Conservation (phyloP, 1,284 basidiomycete genomes). For the Apiotrichum gamsii region DNA sequence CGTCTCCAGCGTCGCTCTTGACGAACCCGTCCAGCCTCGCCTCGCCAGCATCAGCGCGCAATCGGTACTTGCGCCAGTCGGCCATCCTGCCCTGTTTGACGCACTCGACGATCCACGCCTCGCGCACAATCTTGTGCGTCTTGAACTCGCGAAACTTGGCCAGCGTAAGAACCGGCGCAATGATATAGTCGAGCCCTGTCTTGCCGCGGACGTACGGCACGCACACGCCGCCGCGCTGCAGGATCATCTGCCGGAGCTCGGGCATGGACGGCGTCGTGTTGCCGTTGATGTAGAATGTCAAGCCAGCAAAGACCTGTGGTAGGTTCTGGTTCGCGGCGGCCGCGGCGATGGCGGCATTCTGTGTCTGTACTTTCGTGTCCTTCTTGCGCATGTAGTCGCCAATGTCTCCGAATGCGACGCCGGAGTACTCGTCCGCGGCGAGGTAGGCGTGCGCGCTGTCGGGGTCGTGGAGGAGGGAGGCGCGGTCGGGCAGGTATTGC, state of each 20-base stretch:
- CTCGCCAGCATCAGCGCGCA: conserved; percentile 11
- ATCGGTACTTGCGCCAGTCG: conserved; percentile 43
- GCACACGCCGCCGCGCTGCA: conserved; percentile 75
- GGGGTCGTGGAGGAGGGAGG: conserved; percentile 1
- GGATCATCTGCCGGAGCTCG: conserved; percentile 70
- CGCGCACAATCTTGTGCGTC: conserved; percentile 77
- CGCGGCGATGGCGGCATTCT: conserved; percentile 60
- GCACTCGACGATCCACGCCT: conserved; percentile 81
- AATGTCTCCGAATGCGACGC: conserved; percentile 72
- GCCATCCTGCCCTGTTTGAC: conserved; percentile 57
- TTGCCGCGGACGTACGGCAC: conserved; percentile 53
- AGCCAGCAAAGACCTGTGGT: conserved; percentile 61
- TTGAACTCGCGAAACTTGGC: conserved; percentile 82
- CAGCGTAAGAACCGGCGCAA: conserved; percentile 83
- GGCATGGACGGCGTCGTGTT: conserved; percentile 82
- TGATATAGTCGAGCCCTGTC: conserved; percentile 55
- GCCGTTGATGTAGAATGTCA: conserved; percentile 85
- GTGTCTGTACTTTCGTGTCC: conserved; percentile 80
- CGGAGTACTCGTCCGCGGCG: conserved; percentile 57
- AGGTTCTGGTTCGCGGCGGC: conserved; percentile 24
- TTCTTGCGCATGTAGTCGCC: conserved; percentile 85
- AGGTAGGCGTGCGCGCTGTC: conserved; percentile 29
- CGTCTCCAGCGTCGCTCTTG: conserved; percentile 3
- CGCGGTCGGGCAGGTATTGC: neutral
- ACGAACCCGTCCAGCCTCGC: conserved; percentile 34